Base-by-base conservation (phyloP, 441 rosid genomes). In the Euphorbia schlechtendalii region DNA sequence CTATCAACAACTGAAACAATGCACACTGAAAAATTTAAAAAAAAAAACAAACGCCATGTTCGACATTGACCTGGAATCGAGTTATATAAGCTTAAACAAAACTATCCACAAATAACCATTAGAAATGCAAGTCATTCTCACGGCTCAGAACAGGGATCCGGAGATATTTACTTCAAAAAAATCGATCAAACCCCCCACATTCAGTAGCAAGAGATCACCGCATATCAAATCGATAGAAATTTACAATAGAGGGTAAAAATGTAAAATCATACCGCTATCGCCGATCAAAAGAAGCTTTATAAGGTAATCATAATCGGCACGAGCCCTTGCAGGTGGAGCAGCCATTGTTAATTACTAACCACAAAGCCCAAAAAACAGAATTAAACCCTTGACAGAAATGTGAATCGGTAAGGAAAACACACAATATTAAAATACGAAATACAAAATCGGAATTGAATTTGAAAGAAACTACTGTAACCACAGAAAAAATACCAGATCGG, bases 401-500 rank as follows among this genome's bases (percentile, higher is more conserved):
- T 21, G n/a, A 52, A 20, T 34, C 20, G 21, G n/a, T 8, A 7
- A 28, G 15, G 18, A 34, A 63, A 8, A 20, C 11, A 5, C 4
- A 59, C 61, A 34, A 52, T 27, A 61, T 24, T 61, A 25, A n/a
- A n/a, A 18, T 24, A 41, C 36, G 36, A 59, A 45, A 52, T 59
- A 61, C 9, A 11, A 15, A 71, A 48, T n/a, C n/a, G n/a, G n/a
- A n/a, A n/a, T n/a, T n/a, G n/a, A n/a, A n/a, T n/a, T 34, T 30
- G 4, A 20, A 17, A 14, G 28, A 25, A 30, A 24, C 27, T 25
- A n/a, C 40, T 56, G 32, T 21, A 48, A 30, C 36, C 32, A 58
- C 66, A 34, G 59, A 64, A 67, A 55, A 56, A 60, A 55, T 75
- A 85, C 89, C 88, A 71, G 86, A 83, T 87, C 87, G 76, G 65